These are phyloP conservation scores for Debaryomycetaceae sp. DNA, from an alignment of 1,139 yeast genomes.

Conservation along the genomic window DNA sequence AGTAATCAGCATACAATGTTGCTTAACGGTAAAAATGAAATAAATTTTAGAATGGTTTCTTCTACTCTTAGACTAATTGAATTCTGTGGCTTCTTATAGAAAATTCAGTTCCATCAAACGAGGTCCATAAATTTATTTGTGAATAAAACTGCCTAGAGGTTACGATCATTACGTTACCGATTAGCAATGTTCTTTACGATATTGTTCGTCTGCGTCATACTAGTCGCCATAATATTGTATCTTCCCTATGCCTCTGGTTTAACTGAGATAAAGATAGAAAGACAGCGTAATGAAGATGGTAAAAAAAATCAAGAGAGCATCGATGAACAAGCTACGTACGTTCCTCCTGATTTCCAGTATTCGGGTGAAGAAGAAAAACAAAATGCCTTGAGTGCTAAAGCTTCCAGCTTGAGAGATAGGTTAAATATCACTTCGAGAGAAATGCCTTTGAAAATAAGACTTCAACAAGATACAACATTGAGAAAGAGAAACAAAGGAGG, in stretches of 20 bases:
- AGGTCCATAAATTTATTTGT: too few species aligned
- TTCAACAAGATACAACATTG: slow-evolving; percentile 18
- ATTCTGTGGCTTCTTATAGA: too few species aligned
- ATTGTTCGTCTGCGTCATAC: slow-evolving; percentile 20
- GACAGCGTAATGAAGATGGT: slow-evolving; percentile 6
- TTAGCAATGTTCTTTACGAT: slow-evolving; percentile 28
- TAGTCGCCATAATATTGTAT: slow-evolving; percentile 28
- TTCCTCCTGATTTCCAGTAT: slow-evolving; percentile 39
- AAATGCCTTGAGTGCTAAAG: slow-evolving; percentile 16
- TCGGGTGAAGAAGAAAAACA: slow-evolving; percentile 9
- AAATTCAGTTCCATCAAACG: too few species aligned
- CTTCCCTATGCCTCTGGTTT: slow-evolving; percentile 41
- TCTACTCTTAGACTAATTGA: too few species aligned
- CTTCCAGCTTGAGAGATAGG: slow-evolving; percentile 28
- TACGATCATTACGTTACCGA: background rate
- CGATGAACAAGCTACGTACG: slow-evolving; percentile 22
- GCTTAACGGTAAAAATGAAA: too few species aligned
- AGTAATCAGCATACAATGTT: too few species aligned
- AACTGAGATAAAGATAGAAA: slow-evolving; percentile 26
- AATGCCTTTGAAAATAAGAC: slow-evolving; percentile 34
- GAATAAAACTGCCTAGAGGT: too few species aligned
- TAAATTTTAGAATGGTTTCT: too few species aligned
- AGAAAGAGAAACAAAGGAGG: slow-evolving; percentile 27
- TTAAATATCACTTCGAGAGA: slow-evolving; percentile 36
- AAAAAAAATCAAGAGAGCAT: background rate